These are phyloP conservation scores for Geosmithia putterillii DNA, from an alignment of 2,329 filamentous ascomycete species.

Conservation along the genomic window DNA sequence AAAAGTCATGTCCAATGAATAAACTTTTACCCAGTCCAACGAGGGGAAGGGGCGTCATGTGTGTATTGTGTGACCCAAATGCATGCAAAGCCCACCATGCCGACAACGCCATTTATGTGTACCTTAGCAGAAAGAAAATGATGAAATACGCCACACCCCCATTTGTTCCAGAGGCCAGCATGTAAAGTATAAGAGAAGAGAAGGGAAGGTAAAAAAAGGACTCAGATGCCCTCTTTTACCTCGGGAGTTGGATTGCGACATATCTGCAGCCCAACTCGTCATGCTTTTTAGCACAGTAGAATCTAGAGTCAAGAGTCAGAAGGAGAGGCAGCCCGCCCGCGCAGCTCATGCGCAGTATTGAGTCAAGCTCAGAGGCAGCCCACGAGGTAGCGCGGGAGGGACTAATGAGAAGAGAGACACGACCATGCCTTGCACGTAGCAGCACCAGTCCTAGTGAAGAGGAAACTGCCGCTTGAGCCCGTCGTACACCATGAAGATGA, in stretches of 20 bases:
- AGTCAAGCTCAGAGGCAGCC: not conserved
- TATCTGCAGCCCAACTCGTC: too few species aligned
- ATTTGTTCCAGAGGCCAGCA: not conserved
- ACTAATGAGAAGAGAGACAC: too few species aligned
- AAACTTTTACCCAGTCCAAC: not conserved
- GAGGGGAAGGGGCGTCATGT: not conserved
- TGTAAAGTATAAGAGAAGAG: not conserved
- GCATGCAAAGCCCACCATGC: slow-evolving; percentile 8
- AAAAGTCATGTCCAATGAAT: not conserved
- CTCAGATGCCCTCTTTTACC: too few species aligned
- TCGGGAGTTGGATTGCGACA: too few species aligned
- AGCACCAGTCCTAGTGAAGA: slow-evolving; percentile 21
- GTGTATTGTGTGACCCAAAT: not conserved
- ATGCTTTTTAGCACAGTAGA: too few species aligned
- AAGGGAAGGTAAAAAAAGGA: not conserved
- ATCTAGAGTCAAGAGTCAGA: too few species aligned
- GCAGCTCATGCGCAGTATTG: too few species aligned
- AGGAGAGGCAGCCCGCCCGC: too few species aligned
- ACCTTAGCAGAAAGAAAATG: slow-evolving; percentile 3
- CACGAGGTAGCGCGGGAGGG: not conserved
- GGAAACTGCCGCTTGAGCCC: slow-evolving; percentile 61
- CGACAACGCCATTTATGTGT: not conserved
- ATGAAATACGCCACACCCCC: not conserved
- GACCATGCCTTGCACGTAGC: not conserved
- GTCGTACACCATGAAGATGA: slow-evolving; percentile 95